Conservation (phyloP, 768 basidiomycete species). For the Trametopsis cervina region DNA sequence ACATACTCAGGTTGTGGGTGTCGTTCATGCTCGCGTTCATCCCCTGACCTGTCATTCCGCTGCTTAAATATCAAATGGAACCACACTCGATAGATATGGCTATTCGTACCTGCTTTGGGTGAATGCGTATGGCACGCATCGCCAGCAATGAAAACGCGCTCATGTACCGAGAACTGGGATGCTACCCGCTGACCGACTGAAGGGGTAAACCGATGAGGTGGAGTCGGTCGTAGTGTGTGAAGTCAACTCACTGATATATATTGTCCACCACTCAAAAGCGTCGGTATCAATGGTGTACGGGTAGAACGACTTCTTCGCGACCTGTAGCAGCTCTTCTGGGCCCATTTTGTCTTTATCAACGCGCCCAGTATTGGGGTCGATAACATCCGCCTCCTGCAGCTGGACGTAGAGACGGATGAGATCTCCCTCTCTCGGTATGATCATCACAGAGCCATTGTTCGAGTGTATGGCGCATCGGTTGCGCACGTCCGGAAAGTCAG, state of each 20-base stretch:
- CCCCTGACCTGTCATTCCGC: conserved; percentile 40
- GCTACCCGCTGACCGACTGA: conserved; percentile 52
- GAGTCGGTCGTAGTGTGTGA: too few relatives aligned
- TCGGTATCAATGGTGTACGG: conserved; percentile 31
- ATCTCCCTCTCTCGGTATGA: conserved; percentile 45
- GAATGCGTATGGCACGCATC: conserved; percentile 46
- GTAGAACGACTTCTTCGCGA: conserved; percentile 32
- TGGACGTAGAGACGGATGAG: conserved; percentile 47
- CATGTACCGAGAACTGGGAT: conserved; percentile 36
- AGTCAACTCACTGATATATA: conserved; percentile 41
- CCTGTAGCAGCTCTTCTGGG: conserved; percentile 33
- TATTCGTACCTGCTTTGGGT: conserved; percentile 34
- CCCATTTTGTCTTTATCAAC: conserved; percentile 33
- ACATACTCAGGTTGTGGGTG: conserved; percentile 39
- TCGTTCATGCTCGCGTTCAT: conserved; percentile 51
- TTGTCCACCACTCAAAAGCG: conserved; percentile 42
- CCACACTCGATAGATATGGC: too few relatives aligned
- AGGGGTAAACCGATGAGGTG: too few relatives aligned
- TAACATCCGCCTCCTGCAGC: conserved; percentile 32
- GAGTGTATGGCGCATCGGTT: conserved; percentile 44
- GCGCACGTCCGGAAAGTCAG: conserved; percentile 50
- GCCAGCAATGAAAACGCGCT: conserved; percentile 51
- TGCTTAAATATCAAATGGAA: too few relatives aligned
- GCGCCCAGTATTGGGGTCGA: conserved; percentile 31
- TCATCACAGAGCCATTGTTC: conserved; percentile 39